Evolutionary conservation across 441 rosid species (phyloP), one percentile per base, ranked within the genome.

Genomic region (Euphorbia schlechtendalii): DNA sequence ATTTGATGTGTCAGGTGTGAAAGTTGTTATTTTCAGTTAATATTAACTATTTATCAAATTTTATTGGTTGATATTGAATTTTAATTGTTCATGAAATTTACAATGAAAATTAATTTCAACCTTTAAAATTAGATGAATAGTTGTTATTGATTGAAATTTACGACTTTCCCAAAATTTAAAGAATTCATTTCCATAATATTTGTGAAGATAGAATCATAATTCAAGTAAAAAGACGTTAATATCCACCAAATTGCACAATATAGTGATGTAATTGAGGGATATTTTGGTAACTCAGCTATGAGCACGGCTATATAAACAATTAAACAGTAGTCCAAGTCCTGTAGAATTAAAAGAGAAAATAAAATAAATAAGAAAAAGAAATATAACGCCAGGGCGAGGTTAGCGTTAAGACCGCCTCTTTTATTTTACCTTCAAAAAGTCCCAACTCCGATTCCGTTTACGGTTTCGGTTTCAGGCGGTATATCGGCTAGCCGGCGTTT

Each of bases 361-460:
- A 1, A n/a, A 25, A 36, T 17, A 11, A 34, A 11, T 8, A 9
- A 15, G 11, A 54, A 8, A 8, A 21, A 30, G 34, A 63, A 32
- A 25, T 7, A 46, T 53, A 27, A 41, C 54, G 69, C 43, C 38
- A 38, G 10, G 8, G 48, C 8, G 58, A 59, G 58, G 8, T 52
- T 53, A 52, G 40, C 22, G 24, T 60, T 52, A 52, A 54, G 52
- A 63, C 62, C 61, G 68, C 38, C 51, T 73, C 49, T 25, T 64
- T 58, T 38, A 40, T 21, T 53, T 15, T 34, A 56, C 62, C 32
- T 41, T 48, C 56, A 69, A 18, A 12, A 25, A 61, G 36, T 25
- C 48, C 36, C 38, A 65, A 17, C 64, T 63, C 67, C 76, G 73
- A 59, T 66, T 63, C 57, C 52, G 24, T 48, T 5, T 13, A 18